These are phyloP conservation scores for Solanum lycopersicoides DNA, from an alignment of 257 asterid genomes.

Conservation along the genomic window DNA sequence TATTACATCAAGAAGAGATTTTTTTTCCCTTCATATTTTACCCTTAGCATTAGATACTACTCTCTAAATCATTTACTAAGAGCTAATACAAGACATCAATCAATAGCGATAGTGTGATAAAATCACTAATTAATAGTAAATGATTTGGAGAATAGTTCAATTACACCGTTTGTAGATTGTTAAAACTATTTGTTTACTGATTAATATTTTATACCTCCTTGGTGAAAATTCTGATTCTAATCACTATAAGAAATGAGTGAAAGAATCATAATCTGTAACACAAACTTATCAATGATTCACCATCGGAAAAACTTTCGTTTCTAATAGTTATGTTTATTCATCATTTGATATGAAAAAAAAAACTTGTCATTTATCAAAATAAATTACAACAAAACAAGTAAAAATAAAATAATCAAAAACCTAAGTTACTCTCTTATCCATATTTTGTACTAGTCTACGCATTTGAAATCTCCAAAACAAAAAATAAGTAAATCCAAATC, in stretches of 20 bases:
- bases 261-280: no score
- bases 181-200: no score
- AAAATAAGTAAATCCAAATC: conserved; percentile 70
- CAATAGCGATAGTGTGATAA: no score
- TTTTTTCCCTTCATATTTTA: no score
- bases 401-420: neutral
- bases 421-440: conserved; percentile 68
- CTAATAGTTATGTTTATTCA: neutral
- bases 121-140: neutral
- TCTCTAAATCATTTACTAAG: neutral
- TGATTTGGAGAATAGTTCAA: neutral
- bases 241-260: neutral
- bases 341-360: neutral
- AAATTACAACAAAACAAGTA: neutral
- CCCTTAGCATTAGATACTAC: no score
- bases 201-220: no score
- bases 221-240: no score
- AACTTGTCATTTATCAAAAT: neutral
- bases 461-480: conserved; percentile 85
- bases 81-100: no score
- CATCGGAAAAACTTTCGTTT: rapidly evolving
- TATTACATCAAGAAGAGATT: no score
- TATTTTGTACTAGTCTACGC: conserved; percentile 38
- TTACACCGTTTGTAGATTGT: neutral
- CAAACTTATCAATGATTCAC: no score